Percentiles rank a stretch among this genome's conserved stretches.
Conservation (phyloP, 2,329 filamentous ascomycete species). For the Fusarium austroafricanum region DNA sequence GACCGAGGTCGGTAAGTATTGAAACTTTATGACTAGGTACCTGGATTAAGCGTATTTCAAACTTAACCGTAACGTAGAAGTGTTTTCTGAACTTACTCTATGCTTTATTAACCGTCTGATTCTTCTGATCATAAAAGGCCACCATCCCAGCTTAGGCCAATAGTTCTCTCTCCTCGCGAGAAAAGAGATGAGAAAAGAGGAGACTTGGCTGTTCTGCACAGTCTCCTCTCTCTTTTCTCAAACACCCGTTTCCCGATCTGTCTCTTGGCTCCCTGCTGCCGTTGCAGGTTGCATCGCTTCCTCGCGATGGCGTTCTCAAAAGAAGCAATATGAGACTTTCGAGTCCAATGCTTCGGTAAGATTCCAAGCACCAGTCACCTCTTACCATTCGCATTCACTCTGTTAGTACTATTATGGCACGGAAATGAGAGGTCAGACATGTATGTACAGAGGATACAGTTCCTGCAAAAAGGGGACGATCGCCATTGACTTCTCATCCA, state of each 20-base stretch:
- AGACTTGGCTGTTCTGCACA: conserved; percentile 10
- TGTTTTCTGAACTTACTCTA: background rate
- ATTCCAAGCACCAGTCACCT: conserved; percentile 22
- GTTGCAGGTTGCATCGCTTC: conserved; percentile 35
- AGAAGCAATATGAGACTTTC: conserved; percentile 41
- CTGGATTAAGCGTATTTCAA: background rate
- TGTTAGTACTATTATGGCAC: conserved; percentile 4
- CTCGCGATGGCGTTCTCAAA: conserved; percentile 23
- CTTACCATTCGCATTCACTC: conserved; percentile 17
- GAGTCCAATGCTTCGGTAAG: conserved; percentile 22
- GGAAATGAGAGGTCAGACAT: conserved; percentile 10
- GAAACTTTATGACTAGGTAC: background rate
- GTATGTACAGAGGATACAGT: background rate
- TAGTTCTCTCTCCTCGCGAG: conserved; percentile 33
- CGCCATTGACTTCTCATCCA: background rate
- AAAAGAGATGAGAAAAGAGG: conserved; percentile 35
- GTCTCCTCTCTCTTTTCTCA: conserved; percentile 13
- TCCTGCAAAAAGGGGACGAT: conserved; percentile 17
- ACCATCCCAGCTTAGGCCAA: background rate
- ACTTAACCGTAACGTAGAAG: background rate
- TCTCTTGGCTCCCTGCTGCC: conserved; percentile 20
- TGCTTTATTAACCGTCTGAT: background rate
- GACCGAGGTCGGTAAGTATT: background rate
- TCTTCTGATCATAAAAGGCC: background rate
- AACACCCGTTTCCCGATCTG: conserved; percentile 22